Evolutionary conservation across 345 rosid genomes (phyloP).

Genomic region (Hibiscus mutabilis): DNA sequence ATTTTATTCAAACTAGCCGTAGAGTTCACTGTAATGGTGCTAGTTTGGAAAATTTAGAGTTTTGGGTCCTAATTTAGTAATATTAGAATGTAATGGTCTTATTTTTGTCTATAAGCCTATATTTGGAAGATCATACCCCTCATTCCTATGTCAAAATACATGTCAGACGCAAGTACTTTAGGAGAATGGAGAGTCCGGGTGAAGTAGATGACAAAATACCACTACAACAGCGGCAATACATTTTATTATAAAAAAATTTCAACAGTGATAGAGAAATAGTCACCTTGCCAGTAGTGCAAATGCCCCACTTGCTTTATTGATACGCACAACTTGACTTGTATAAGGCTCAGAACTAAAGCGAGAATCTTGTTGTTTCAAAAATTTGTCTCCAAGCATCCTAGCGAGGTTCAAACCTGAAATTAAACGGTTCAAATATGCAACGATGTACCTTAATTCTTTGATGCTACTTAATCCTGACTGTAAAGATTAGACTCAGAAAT

Average conservation of each 20-base stretch:
- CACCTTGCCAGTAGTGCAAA: constrained; percentile 89
- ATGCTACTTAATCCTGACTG: not conserved
- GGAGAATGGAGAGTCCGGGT: not conserved
- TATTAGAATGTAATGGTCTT: too few species aligned
- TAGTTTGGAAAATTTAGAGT: too few species aligned
- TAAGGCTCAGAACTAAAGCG: constrained; percentile 86
- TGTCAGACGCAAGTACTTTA: not conserved
- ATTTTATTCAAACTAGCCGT: too few species aligned
- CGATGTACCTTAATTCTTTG: not conserved
- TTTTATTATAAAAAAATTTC: not conserved
- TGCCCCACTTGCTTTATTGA: constrained; percentile 42
- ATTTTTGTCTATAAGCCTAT: too few species aligned
- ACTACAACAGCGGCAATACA: not conserved
- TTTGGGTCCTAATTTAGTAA: too few species aligned
- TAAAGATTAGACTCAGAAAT: constrained; percentile 3
- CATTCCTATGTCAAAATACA: not conserved
- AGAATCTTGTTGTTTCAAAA: constrained; percentile 76
- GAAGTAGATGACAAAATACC: not conserved
- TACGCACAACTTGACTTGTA: constrained; percentile 60
- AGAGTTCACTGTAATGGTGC: too few species aligned
- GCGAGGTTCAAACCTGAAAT: constrained; percentile 80
- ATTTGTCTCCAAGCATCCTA: constrained; percentile 96
- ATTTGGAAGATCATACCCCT: not conserved
- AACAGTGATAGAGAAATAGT: constrained; percentile 4
- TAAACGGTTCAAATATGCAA: not conserved